Conservation (phyloP, 1,139 yeast species). For the Geotrichum candidum region DNA sequence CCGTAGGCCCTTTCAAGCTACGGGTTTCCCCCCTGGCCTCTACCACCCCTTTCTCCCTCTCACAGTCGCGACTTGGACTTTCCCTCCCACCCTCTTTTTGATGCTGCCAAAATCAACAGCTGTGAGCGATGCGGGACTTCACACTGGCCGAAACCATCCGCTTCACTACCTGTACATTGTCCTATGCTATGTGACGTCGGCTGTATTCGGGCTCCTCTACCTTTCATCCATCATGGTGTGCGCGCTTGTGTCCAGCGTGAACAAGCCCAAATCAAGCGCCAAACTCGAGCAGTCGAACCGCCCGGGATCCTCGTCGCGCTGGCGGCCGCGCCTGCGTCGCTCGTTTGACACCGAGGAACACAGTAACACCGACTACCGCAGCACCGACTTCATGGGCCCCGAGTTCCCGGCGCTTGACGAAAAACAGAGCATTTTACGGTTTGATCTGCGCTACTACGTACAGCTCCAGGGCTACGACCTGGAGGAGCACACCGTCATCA, state of each 20-base stretch:
- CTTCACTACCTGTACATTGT: not conserved
- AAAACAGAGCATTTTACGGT: slow-evolving; percentile 36
- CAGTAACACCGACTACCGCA: not conserved
- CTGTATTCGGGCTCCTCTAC: slow-evolving; percentile 31
- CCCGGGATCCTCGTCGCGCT: not conserved
- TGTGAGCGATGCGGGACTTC: not conserved
- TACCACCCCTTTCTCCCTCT: not conserved
- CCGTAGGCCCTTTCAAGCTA: too few relatives aligned
- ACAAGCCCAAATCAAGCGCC: not conserved
- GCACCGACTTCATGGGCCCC: slow-evolving; percentile 2
- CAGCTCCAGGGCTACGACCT: slow-evolving; percentile 54
- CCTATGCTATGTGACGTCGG: slow-evolving; percentile 25
- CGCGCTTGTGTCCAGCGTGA: slow-evolving; percentile 25
- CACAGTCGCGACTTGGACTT: too few relatives aligned
- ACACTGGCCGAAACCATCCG: not conserved
- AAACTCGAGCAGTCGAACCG: not conserved
- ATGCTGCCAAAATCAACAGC: not conserved
- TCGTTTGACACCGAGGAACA: slow-evolving; percentile 1
- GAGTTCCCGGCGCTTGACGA: slow-evolving; percentile 21
- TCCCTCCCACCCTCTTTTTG: not conserved
- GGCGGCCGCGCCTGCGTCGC: not conserved
- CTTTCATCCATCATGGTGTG: slow-evolving; percentile 31
- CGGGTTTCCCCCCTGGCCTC: not conserved
- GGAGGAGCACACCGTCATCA: slow-evolving; percentile 53
- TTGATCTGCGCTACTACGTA: slow-evolving; percentile 62